A percentile compares a stretch with the other conserved stretches of the same genome.
phyloP scores from a whole-genome alignment of 352 stramenopile species.

The Globisporangium lucens region DNA sequence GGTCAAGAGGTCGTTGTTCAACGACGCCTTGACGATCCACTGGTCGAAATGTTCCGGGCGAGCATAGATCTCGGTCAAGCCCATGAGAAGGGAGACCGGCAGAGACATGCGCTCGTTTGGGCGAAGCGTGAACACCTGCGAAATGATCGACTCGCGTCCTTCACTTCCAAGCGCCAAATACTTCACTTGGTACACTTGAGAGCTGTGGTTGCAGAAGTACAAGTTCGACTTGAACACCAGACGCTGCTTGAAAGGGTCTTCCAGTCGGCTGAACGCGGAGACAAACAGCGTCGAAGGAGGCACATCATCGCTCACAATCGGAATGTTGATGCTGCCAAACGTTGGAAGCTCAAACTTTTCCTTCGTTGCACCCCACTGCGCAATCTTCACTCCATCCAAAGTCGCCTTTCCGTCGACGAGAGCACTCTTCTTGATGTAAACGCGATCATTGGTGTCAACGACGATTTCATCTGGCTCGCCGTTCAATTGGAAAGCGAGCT shows the following conservation, averaged over 20 bases:
- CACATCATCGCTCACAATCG: constrained; percentile 35
- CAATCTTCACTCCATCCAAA: constrained; percentile 52
- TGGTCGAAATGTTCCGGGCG: constrained; percentile 60
- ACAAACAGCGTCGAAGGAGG: constrained; percentile 55
- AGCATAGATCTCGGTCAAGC: constrained; percentile 80
- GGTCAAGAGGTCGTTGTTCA: constrained; percentile 79
- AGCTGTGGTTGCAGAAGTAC: constrained; percentile 80
- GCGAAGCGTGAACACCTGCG: constrained; percentile 52
- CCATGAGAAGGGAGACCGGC: constrained; percentile 70
- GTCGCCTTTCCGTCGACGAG: constrained; percentile 32
- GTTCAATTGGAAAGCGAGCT: constrained; percentile 47
- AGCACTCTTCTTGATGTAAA: constrained; percentile 30
- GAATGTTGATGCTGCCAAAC: constrained; percentile 65
- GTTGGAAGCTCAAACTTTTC: constrained; percentile 36
- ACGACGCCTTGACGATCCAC: constrained; percentile 69
- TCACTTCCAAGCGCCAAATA: constrained; percentile 60
- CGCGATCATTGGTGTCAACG: constrained; percentile 45
- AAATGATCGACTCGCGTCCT: constrained; percentile 44
- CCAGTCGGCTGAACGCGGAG: constrained; percentile 62
- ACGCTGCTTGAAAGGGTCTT: constrained; percentile 56
- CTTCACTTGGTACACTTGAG: constrained; percentile 69
- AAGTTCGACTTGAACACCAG: constrained; percentile 80
- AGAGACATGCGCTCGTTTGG: constrained; percentile 67
- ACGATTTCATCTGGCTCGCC: constrained; percentile 32
- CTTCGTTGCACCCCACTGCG: constrained; percentile 51